phyloP scores from a whole-genome alignment of 345 rosid genomes.

The Brassica incana region DNA sequence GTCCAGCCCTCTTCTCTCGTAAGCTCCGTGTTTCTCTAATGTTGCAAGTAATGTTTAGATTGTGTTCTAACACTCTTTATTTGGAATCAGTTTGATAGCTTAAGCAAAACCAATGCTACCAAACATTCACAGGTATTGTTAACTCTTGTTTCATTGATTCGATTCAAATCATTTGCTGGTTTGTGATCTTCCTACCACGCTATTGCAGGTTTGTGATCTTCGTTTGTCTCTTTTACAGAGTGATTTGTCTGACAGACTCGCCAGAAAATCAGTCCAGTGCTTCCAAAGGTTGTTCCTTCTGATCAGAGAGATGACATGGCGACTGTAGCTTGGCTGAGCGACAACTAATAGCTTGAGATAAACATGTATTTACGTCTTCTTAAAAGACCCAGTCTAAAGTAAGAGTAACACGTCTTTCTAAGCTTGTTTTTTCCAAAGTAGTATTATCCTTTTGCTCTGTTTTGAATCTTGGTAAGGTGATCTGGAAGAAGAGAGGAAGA shows the following conservation, averaged over 20 bases:
- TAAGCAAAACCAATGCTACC: conserved; percentile 33
- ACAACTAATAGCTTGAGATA: too few relatives aligned
- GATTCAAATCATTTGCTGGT: conserved; percentile 7
- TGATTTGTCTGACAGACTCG: not conserved
- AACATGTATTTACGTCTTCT: too few relatives aligned
- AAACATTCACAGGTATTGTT: conserved; percentile 30
- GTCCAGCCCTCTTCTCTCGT: conserved; percentile 53
- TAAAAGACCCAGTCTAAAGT: too few relatives aligned
- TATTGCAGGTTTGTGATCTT: not conserved
- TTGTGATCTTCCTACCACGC: not conserved
- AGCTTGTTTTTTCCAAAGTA: too few relatives aligned
- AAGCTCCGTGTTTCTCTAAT: conserved; percentile 35
- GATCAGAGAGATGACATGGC: too few relatives aligned
- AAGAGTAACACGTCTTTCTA: too few relatives aligned
- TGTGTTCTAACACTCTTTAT: not conserved
- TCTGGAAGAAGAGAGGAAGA: too few relatives aligned
- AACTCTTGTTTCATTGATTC: not conserved
- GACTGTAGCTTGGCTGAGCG: too few relatives aligned
- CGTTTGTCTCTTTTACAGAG: not conserved
- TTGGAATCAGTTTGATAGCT: conserved; percentile 44
- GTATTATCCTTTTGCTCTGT: too few relatives aligned
- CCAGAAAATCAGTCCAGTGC: not conserved
- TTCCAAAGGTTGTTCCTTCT: not conserved
- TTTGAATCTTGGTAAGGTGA: too few relatives aligned
- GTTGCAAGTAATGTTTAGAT: not conserved